Evolutionary conservation across 306 rosid species (phyloP).

Genomic region (Gynostemma pentaphyllum): DNA sequence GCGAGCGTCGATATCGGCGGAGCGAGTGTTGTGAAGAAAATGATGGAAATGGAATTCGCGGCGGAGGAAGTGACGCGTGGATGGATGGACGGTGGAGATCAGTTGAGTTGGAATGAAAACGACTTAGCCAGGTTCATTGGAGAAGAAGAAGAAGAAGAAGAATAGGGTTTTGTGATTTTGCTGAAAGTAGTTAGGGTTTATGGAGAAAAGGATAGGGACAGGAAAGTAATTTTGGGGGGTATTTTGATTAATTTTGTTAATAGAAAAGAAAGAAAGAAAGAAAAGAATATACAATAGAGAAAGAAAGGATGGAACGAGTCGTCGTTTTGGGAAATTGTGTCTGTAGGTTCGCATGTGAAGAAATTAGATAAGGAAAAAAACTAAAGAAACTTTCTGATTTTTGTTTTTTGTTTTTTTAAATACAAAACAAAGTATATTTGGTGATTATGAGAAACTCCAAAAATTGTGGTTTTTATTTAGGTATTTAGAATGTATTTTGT

Average conservation of each 20-base stretch:
- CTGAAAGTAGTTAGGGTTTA: background rate
- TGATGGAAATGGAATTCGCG: background rate
- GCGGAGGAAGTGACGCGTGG: constrained; percentile 13
- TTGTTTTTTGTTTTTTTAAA: background rate
- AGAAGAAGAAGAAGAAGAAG: constrained; percentile 19
- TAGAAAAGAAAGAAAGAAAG: constrained; percentile 6
- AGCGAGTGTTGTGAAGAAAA: background rate
- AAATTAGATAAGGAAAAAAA: too few species aligned
- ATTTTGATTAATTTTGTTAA: constrained; percentile 8
- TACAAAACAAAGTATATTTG: too few species aligned
- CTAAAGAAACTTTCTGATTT: background rate
- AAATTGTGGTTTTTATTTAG: too few species aligned
- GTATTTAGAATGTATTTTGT: too few species aligned
- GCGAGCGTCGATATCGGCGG: constrained; percentile 39
- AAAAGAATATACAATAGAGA: background rate
- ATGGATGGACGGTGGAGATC: background rate
- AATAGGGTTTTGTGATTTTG: too few species aligned
- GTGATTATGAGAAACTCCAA: too few species aligned
- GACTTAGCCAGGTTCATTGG: constrained; percentile 30
- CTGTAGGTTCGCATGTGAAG: background rate
- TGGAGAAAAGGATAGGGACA: background rate
- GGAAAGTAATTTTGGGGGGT: constrained; percentile 2
- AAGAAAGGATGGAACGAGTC: background rate
- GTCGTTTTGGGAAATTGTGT: constrained; percentile 13
- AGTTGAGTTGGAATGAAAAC: constrained; percentile 22